Conservation (phyloP, 805 yeast genomes). For the Wickerhamiella vanderwaltii region DNA sequence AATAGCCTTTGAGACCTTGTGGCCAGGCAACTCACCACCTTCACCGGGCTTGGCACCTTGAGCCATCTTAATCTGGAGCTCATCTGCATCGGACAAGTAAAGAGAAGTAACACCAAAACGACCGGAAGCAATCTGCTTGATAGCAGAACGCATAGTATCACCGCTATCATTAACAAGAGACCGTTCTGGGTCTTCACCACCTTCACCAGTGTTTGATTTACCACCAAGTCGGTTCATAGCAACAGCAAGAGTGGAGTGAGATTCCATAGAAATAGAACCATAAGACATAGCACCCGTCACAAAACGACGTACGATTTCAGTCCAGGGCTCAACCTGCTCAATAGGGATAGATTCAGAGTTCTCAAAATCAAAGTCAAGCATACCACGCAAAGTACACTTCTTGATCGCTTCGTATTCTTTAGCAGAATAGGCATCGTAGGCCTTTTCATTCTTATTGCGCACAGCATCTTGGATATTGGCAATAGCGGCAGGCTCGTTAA, state of each 20-base stretch:
- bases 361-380: slow-evolving; percentile 79
- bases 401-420: slow-evolving; percentile 85
- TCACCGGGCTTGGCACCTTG: slow-evolving; percentile 99
- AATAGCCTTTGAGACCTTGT: slow-evolving; percentile 75
- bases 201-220: slow-evolving; percentile 97
- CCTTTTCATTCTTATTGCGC: slow-evolving; percentile 85
- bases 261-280: slow-evolving; percentile 97
- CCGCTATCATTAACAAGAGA: slow-evolving; percentile 71
- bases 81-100: slow-evolving; percentile 92
- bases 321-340: slow-evolving; percentile 99
- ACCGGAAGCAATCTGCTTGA: slow-evolving; percentile 95
- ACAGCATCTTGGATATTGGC: slow-evolving; percentile 98
- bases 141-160: slow-evolving; percentile 97
- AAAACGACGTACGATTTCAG: slow-evolving; percentile 92
- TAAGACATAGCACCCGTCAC: slow-evolving; percentile 99
- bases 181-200: slow-evolving; percentile 96
- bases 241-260: slow-evolving; percentile 93
- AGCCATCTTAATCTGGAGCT: slow-evolving; percentile 95
- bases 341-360: slow-evolving; percentile 66
- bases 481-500: slow-evolving; percentile 88
- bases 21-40: slow-evolving; percentile 97
- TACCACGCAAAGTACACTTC: slow-evolving; percentile 87
- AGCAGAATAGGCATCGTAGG: slow-evolving; percentile 80
- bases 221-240: slow-evolving; percentile 98
- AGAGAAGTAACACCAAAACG: slow-evolving; percentile 95